Conservation (phyloP, 768 basidiomycete species). For the Lentinula sp. region DNA sequence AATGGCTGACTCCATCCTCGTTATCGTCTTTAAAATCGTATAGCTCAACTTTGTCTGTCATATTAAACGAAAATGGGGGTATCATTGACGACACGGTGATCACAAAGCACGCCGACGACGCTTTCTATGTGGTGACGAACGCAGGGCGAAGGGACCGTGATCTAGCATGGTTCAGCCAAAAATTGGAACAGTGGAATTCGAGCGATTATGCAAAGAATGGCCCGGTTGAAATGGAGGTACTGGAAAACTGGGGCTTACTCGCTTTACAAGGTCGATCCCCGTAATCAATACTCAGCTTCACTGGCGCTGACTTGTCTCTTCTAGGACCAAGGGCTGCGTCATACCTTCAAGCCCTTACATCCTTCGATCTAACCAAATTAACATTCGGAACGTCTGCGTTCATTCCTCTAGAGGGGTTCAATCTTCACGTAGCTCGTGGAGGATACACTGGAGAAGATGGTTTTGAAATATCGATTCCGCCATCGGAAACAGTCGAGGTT, state of each 20-base stretch:
- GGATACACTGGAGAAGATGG: conserved; percentile 99
- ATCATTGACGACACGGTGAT: conserved; percentile 96
- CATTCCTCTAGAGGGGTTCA: conserved; percentile 67
- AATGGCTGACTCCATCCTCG: conserved; percentile 86
- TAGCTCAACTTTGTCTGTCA: conserved; percentile 79
- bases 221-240: conserved; percentile 71
- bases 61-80: conserved; percentile 85
- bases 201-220: conserved; percentile 44
- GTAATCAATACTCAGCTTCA: neutral
- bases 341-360: conserved; percentile 71
- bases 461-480: conserved; percentile 94
- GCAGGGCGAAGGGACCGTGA: conserved; percentile 83
- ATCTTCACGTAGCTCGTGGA: conserved; percentile 85
- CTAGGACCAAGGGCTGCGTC: conserved; percentile 77
- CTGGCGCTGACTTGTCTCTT: neutral
- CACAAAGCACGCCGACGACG: conserved; percentile 72
- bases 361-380: conserved; percentile 65
- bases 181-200: conserved; percentile 74
- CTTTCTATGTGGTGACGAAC: conserved; percentile 95
- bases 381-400: conserved; percentile 85
- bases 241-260: conserved; percentile 83
- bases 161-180: conserved; percentile 65
- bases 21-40: conserved; percentile 62
- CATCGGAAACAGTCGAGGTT: conserved; percentile 64
- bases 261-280: conserved; percentile 76